phyloP scores from a whole-genome alignment of 2,329 filamentous ascomycete species.

The Diplodia mutila region DNA sequence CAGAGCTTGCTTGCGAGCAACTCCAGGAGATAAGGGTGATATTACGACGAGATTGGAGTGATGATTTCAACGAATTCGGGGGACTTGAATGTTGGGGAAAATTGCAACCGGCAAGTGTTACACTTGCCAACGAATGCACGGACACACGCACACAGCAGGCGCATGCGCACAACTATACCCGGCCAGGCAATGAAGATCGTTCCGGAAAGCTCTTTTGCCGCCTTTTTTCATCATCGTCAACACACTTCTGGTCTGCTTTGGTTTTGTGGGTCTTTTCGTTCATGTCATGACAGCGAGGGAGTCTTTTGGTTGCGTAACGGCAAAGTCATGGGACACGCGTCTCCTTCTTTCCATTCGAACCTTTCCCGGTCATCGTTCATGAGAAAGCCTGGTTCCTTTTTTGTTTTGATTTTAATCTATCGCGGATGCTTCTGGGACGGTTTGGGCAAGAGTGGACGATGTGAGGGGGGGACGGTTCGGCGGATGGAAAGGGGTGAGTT shows the following conservation, averaged over 20 bases:
- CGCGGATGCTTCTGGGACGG: not conserved
- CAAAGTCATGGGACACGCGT: not conserved
- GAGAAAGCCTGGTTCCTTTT: not conserved
- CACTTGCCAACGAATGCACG: conserved; percentile 12
- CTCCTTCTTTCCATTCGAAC: not conserved
- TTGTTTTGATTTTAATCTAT: not conserved
- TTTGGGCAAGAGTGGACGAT: not conserved
- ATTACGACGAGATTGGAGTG: not conserved
- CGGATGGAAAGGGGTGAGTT: not conserved
- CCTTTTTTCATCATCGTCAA: conserved; percentile 2
- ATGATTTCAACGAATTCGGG: not conserved
- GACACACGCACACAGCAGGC: conserved; percentile 14
- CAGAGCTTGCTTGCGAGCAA: conserved; percentile 67
- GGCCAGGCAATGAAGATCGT: conserved; percentile 20
- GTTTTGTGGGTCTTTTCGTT: conserved; percentile 8
- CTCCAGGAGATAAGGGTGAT: conserved; percentile 9
- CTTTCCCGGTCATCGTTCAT: not conserved
- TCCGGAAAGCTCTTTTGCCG: conserved; percentile 3
- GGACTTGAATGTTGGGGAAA: not conserved
- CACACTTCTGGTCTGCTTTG: conserved; percentile 16
- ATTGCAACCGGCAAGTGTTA: conserved; percentile 12
- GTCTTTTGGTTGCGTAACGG: conserved; percentile 11
- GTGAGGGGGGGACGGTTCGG: not conserved
- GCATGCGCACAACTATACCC: conserved; percentile 13
- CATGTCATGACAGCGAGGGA: conserved; percentile 13